phyloP scores from a whole-genome alignment of 2,329 filamentous ascomycete species.

The Beauveria bassiana region DNA sequence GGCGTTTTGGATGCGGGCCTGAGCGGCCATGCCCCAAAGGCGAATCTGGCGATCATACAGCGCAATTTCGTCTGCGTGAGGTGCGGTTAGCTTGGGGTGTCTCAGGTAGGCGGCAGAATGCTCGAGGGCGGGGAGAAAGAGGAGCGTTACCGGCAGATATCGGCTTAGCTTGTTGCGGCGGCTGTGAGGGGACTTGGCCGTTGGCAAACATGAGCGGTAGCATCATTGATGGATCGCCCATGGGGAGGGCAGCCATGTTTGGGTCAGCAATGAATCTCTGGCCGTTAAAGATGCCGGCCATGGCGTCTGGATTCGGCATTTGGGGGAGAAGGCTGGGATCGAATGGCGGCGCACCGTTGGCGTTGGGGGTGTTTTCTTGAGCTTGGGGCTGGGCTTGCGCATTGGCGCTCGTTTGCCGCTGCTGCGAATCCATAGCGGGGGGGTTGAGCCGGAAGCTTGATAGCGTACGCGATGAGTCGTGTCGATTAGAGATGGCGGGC shows the following conservation, averaged over 20 bases:
- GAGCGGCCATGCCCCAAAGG: constrained; percentile 92
- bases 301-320: constrained; percentile 16
- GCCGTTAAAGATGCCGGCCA: constrained; percentile 15
- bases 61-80: constrained; percentile 73
- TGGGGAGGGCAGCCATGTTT: constrained; percentile 15
- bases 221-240: constrained; percentile 22
- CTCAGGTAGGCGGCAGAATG: background rate
- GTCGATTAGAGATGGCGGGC: background rate
- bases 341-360: constrained; percentile 17
- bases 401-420: background rate
- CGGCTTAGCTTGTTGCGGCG: constrained; percentile 15
- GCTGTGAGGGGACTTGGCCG: constrained; percentile 15
- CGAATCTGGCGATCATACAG: constrained; percentile 96
- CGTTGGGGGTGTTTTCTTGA: constrained; percentile 14
- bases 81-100: background rate
- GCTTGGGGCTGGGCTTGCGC: constrained; percentile 8
- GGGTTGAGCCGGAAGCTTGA: background rate
- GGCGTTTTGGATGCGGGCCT: constrained; percentile 83
- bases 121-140: background rate
- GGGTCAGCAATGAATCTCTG: background rate
- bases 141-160: constrained; percentile 28
- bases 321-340: constrained; percentile 16
- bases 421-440: background rate
- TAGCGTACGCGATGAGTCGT: background rate
- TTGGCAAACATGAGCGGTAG: constrained; percentile 25